These are phyloP conservation scores for Colletotrichum falcatum DNA, from an alignment of 2,329 filamentous ascomycete species.

Conservation along the genomic window DNA sequence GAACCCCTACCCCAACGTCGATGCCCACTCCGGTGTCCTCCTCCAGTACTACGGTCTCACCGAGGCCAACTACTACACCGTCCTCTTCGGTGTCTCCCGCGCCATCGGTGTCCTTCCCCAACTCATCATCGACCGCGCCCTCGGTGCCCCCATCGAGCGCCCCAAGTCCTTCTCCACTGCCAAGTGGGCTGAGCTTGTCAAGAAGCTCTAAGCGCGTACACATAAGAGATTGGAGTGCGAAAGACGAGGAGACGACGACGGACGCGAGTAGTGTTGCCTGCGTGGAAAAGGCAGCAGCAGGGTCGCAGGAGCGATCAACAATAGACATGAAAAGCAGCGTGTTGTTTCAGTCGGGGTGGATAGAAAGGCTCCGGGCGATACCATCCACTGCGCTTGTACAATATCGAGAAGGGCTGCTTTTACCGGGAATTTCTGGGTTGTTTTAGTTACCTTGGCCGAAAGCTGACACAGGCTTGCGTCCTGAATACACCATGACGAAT, in stretches of 20 bases:
- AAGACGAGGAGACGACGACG: conserved; percentile 17
- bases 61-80: conserved; percentile 99
- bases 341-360: conserved; percentile 43
- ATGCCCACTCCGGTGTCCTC: conserved; percentile 98
- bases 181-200: conserved; percentile 93
- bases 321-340: conserved; percentile 41
- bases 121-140: conserved; percentile 98
- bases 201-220: conserved; percentile 78
- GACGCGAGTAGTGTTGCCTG: conserved; percentile 19
- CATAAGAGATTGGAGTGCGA: conserved; percentile 16
- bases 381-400: conserved; percentile 43
- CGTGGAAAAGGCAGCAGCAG: conserved; percentile 34
- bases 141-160: conserved; percentile 96
- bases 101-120: conserved; percentile 98
- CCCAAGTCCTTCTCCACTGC: conserved; percentile 99
- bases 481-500: conserved; percentile 37
- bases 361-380: conserved; percentile 42
- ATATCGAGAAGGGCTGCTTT: conserved; percentile 41
- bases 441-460: conserved; percentile 39
- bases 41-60: conserved; percentile 99
- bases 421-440: conserved; percentile 41
- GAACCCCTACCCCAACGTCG: conserved; percentile 99
- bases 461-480: conserved; percentile 35
- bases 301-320: conserved; percentile 36
- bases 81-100: conserved; percentile 98